Base-by-base conservation (phyloP, 2,329 filamentous ascomycete genomes). In the Ploettnerulaceae sp. region DNA sequence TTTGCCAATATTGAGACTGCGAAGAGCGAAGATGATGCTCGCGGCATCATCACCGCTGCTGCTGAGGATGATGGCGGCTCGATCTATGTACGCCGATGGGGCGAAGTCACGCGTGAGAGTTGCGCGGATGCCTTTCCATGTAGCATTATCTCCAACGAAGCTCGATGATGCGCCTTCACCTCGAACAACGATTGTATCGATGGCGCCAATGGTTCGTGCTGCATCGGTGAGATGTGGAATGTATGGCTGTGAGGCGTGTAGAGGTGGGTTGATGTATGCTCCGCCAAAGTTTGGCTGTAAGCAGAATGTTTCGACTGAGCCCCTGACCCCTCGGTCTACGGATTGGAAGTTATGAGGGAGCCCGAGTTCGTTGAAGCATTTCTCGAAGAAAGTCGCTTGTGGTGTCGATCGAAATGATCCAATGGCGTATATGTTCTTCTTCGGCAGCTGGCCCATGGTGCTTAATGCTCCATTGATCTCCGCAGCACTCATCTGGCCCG, bases 331-430 rank as follows among this genome's bases (percentile, higher is more conserved):
- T 44, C 84, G 75, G 63, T 91, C 86, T 7, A 91, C 80, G 28
- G 84, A 82, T 11, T 79, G 76, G 56, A 93, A 86, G 37, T 85
- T 81, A 59, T 94, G 87, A 8, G 88, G 88, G n/a, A 94, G 70
- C n/a, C 88, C 86, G 7, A 94, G 75, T 60, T 87, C 83, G 58
- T 87, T 87, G 65, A 87, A 84, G 57, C 84, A 87, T 59, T 86
- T 94, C 61, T 90, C 87, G 63, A 90, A 91, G 63, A 94, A 94
- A 52, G 86, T 84, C 4, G 86, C 86, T 61, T 89, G 84, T 0
- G 85, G 84, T 2, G 79, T 86, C 15, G 70, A 71, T 34, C 74
- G 70, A n/a, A 82, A 81, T 46, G 79, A 85, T 51, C 82, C 86
- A 55, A 93, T 87, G 32, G 86, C 86, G 59, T 90, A 93, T 38